phyloP scores from a whole-genome alignment of 345 rosid genomes.

The Ailanthus altissimus region DNA sequence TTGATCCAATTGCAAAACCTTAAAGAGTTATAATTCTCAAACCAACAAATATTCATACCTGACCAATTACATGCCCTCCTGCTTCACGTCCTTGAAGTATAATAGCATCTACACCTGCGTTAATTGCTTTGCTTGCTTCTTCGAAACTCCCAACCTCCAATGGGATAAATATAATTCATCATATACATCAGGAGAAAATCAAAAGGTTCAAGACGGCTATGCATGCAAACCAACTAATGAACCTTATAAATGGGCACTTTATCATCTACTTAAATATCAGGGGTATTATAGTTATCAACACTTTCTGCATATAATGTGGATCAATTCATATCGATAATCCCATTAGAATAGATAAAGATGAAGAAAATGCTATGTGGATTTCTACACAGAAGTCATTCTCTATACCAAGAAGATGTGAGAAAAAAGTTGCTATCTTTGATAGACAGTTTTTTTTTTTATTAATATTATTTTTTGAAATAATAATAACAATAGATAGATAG shows the following conservation, averaged over 20 bases:
- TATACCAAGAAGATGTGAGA: neutral
- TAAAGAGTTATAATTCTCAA: neutral
- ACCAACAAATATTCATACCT: constrained; percentile 44
- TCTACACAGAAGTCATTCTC: no score
- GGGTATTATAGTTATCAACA: no score
- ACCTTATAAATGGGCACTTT: neutral
- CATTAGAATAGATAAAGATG: no score
- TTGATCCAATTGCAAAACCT: neutral
- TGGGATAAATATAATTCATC: constrained; percentile 10
- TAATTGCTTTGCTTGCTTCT: constrained; percentile 58
- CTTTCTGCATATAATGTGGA: no score
- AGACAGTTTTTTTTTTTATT: no score
- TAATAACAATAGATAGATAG: no score
- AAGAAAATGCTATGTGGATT: neutral
- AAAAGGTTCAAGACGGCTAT: neutral
- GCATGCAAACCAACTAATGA: neutral
- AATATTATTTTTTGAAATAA: no score
- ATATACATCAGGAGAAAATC: constrained; percentile 10
- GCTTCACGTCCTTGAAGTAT: constrained; percentile 92
- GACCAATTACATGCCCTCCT: constrained; percentile 85
- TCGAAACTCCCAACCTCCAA: constrained; percentile 69
- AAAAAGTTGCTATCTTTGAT: neutral
- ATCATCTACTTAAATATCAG: neutral
- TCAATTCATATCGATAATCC: neutral
- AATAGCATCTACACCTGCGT: constrained; percentile 77